Conservation (phyloP, 2,329 filamentous ascomycete genomes). For the Colletotrichum noveboracense region DNA sequence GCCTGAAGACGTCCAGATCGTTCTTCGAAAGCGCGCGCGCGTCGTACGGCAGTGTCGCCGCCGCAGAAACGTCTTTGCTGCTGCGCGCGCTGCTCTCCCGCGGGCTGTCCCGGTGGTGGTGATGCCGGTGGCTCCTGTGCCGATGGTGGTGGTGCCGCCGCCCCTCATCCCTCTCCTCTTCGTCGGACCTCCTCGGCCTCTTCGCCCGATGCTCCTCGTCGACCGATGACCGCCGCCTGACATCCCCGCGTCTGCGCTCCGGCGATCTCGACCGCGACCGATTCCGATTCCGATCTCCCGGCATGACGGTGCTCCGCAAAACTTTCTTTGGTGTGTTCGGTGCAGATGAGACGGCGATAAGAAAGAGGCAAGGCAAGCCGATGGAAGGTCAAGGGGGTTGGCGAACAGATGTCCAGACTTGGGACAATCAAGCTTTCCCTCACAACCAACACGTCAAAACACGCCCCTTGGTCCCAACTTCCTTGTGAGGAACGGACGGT, state of each 20-base stretch:
- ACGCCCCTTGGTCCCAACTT: background rate
- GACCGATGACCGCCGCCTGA: conserved; percentile 10
- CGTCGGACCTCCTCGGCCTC: background rate
- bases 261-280: conserved; percentile 9
- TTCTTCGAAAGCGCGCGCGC: conserved; percentile 71
- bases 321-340: background rate
- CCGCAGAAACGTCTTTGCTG: background rate
- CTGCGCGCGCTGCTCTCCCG: background rate
- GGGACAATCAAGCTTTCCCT: background rate
- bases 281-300: conserved; percentile 29
- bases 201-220: background rate
- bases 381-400: background rate
- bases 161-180: background rate
- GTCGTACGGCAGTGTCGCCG: conserved; percentile 66
- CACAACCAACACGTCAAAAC: background rate
- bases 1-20: conserved; percentile 69
- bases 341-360: background rate
- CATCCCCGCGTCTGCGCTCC: conserved; percentile 1
- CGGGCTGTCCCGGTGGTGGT: conserved; percentile 7
- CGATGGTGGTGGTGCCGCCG: conserved; percentile 13
- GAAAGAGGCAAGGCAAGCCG: background rate
- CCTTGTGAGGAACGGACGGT: background rate
- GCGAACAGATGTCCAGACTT: background rate
- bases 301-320: background rate
- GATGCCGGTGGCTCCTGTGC: background rate